A percentile compares a stretch with the other conserved stretches of the same genome.
Conservation (phyloP, 371 early-diverging fungal genomes). For the Phascolomyces articulosus region DNA sequence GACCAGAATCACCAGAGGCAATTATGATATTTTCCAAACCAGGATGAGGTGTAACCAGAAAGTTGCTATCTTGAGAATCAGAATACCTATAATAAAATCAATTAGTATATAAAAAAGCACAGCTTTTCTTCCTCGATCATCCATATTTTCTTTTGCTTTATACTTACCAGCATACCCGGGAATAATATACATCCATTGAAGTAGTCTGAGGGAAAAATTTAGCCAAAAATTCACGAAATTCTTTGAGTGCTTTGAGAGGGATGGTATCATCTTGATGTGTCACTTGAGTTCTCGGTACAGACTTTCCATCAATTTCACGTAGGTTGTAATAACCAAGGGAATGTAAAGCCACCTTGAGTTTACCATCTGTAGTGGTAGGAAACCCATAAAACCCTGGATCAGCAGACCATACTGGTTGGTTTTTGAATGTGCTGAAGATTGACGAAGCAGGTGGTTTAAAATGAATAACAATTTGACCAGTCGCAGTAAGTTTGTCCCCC, state of each 20-base stretch:
- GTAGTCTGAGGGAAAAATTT: conserved; percentile 23
- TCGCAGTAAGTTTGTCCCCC: conserved; percentile 39
- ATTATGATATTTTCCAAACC: conserved; percentile 38
- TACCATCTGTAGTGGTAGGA: conserved; percentile 18
- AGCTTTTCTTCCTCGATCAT: too few relatives aligned
- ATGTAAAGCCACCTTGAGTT: conserved; percentile 19
- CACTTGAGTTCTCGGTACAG: conserved; percentile 27
- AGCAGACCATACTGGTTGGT: conserved; percentile 59
- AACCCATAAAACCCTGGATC: conserved; percentile 41
- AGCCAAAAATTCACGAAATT: conserved; percentile 19
- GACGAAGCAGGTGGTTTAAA: conserved; percentile 29
- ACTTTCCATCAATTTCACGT: conserved; percentile 15
- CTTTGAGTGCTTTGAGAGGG: conserved; percentile 20
- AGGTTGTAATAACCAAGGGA: conserved; percentile 18
- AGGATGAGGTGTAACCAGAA: conserved; percentile 43
- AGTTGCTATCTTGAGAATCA: conserved; percentile 48
- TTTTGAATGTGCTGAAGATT: conserved; percentile 8
- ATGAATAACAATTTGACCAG: conserved; percentile 60
- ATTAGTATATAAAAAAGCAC: not conserved
- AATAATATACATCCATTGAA: conserved; percentile 14
- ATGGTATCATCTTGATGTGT: conserved; percentile 24
- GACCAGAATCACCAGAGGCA: conserved; percentile 51
- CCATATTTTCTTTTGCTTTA: too few relatives aligned
- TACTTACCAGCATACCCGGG: conserved; percentile 19
- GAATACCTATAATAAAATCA: conserved; percentile 31